Conservation (phyloP, 208 protist species). For the Acanthamoeba lenticulata region DNA sequence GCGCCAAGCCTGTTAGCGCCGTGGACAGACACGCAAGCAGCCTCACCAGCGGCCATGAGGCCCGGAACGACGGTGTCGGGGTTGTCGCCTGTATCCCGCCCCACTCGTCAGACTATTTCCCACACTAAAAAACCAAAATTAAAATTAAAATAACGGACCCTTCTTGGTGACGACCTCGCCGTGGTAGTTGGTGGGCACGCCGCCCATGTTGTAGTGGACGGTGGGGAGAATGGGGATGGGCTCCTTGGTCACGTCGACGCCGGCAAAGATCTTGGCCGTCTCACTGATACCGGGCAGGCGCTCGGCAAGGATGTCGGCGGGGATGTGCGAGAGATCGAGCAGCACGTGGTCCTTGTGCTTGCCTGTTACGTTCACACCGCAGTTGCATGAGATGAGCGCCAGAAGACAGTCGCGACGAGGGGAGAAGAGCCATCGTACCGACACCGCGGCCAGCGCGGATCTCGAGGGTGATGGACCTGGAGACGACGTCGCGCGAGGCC, state of each 20-base stretch:
- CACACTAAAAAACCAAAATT: slow-evolving; percentile 81
- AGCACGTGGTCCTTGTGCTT: slow-evolving; percentile 81
- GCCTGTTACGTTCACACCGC: slow-evolving; percentile 88
- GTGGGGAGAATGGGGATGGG: slow-evolving; percentile 99
- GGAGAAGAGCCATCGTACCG: slow-evolving; percentile 47
- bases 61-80: slow-evolving; percentile 95
- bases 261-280: slow-evolving; percentile 98
- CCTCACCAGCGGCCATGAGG: slow-evolving; percentile 97
- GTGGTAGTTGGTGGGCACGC: slow-evolving; percentile 90
- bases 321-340: slow-evolving; percentile 79
- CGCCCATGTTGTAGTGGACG: slow-evolving; percentile 99
- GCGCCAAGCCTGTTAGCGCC: slow-evolving; percentile 98
- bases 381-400: neutral
- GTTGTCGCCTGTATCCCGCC: slow-evolving; percentile 92
- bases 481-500: slow-evolving; percentile 99
- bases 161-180: slow-evolving; percentile 86
- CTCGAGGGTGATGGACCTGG: slow-evolving; percentile 98
- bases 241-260: slow-evolving; percentile 99
- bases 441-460: slow-evolving; percentile 93
- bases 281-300: slow-evolving; percentile 99
- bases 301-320: slow-evolving; percentile 93
- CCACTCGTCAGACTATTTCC: slow-evolving; percentile 72
- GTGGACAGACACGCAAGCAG: slow-evolving; percentile 97
- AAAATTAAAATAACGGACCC: slow-evolving; percentile 45
- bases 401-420: neutral